Conservation (phyloP, 306 rosid genomes). For the Medicago lupulina region DNA sequence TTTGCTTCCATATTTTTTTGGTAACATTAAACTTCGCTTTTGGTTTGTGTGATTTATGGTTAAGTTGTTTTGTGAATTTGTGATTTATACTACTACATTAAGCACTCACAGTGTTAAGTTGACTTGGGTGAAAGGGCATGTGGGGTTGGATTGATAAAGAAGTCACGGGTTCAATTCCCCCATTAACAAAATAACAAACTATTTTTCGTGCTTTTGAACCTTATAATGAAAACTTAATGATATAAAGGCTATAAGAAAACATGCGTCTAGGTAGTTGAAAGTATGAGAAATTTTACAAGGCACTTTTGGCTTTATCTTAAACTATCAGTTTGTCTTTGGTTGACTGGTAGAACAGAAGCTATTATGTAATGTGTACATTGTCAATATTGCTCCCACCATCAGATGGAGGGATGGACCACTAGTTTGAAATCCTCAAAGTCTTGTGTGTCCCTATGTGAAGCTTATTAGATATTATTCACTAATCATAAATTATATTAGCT, state of each 20-base stretch:
- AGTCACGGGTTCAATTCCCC: background rate
- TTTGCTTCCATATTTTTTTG: background rate
- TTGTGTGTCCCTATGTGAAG: background rate
- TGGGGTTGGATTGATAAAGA: background rate
- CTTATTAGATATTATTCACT: slow-evolving; percentile 17
- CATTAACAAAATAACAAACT: background rate
- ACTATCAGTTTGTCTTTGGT: slow-evolving; percentile 15
- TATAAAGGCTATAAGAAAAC: slow-evolving; percentile 27
- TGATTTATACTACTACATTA: background rate
- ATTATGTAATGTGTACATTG: slow-evolving; percentile 31
- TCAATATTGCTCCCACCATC: slow-evolving; percentile 37
- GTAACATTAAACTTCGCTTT: background rate
- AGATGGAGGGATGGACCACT: slow-evolving; percentile 35
- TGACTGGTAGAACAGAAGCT: slow-evolving; percentile 27
- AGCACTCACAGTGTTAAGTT: background rate
- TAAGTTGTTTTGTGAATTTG: slow-evolving; percentile 9
- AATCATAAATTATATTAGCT: slow-evolving; percentile 30
- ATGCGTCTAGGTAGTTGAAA: slow-evolving; percentile 28
- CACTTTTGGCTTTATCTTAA: slow-evolving; percentile 32
- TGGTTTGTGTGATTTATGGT: background rate
- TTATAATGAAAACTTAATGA: slow-evolving; percentile 24
- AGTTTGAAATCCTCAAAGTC: slow-evolving; percentile 29
- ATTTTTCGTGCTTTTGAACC: background rate
- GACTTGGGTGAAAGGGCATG: background rate
- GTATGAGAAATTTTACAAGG: slow-evolving; percentile 20